Base-by-base conservation (phyloP, 768 basidiomycete species). In the Mycena epipterygia region DNA sequence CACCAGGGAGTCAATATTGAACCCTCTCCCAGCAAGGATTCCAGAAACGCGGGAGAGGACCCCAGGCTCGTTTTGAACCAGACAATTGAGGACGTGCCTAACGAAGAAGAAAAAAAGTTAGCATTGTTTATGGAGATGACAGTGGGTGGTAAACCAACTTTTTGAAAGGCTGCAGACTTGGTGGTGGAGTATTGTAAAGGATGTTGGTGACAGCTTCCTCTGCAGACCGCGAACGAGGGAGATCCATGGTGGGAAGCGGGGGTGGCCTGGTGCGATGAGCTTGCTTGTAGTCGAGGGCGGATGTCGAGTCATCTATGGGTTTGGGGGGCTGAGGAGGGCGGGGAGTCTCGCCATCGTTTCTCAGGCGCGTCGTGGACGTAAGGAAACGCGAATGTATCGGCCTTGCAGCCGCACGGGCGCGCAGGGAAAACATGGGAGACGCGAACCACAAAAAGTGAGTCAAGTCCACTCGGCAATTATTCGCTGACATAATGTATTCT, bases 51-150 rank as follows among this genome's bases (percentile, higher is more conserved):
- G 93, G 32, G 97, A 98, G 16, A 99, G 89, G n/a, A 99, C 98
- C 77, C 98, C 98, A 3, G 98, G 98, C 83, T 99, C 98, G 79
- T 99, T 98, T 82, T 99, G 98, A 5, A 99, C 98, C 69, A 99
- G 90, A 81, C 97, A 98, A 84, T 99, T 99, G 71, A 99, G 88
- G 67, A 97, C 89, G 78, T 99, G 97, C 80, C 96, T 98, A 76
- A 52, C 14, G 25, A n/a, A n/a, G n/a, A n/a, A n/a, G n/a, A n/a
- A n/a, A n/a, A 48, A 61, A 65, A 35, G 13, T 68, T n/a, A 35
- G 39, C 56, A 33, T 30, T 27, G 33, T 61, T 52, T 30, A 49
- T 25, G 14, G 23, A 39, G n/a, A 41, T 51, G 17, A 19, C 25
- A 13, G 7, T 16, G 25, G 17, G 37, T 49, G 25, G 46, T n/a